phyloP scores from a whole-genome alignment of 2,329 filamentous ascomycete species.

The Diplodia corticola region DNA sequence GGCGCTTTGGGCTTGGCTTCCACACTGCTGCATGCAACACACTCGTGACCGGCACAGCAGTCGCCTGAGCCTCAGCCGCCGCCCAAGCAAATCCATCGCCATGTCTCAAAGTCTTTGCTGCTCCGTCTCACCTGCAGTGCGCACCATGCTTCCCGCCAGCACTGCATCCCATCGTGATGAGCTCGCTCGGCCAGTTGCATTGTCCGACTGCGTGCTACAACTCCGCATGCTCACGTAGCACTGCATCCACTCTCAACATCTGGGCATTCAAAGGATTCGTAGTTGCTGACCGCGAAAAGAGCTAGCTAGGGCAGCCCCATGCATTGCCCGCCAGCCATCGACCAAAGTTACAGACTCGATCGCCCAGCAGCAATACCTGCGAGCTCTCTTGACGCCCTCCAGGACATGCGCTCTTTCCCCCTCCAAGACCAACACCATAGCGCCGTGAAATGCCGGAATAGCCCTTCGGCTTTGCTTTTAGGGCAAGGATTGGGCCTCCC shows the following conservation, averaged over 20 bases:
- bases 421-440: background rate
- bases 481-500: background rate
- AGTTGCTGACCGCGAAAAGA: background rate
- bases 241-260: background rate
- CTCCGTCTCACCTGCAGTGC: background rate
- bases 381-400: background rate
- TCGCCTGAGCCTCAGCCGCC: background rate
- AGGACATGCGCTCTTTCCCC: background rate
- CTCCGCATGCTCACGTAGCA: background rate
- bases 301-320: background rate
- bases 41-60: background rate
- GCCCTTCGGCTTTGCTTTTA: background rate
- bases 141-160: background rate
- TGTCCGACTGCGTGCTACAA: background rate
- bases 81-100: too few species aligned
- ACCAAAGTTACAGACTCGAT: background rate
- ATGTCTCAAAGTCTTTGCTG: background rate
- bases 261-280: background rate
- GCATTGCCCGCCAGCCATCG: background rate
- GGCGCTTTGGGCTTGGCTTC: background rate
- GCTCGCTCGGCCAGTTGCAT: background rate
- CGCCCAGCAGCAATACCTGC: too few species aligned
- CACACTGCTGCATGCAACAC: background rate
- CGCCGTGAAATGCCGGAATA: conserved; percentile 1
- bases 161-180: background rate